phyloP scores from a whole-genome alignment of 2,329 filamentous ascomycete genomes.

The Fusarium coffeatum region DNA sequence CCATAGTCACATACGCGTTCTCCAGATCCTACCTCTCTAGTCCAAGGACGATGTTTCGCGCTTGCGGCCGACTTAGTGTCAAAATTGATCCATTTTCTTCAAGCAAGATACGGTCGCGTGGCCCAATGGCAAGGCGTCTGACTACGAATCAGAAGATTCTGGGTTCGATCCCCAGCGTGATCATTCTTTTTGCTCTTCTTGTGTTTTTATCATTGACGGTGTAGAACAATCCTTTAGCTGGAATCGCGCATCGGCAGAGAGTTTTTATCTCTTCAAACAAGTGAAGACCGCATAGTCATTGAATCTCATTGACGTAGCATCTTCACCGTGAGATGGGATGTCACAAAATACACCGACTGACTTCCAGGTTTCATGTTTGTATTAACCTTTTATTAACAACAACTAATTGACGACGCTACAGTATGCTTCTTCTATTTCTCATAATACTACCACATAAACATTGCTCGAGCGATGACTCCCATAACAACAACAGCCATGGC shows the following conservation, averaged over 20 bases:
- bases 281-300: too few species aligned
- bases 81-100: accelerated
- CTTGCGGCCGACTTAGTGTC: accelerated
- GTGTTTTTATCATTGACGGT: too few species aligned
- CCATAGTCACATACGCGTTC: too few species aligned
- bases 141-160: slow-evolving; percentile 52
- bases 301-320: too few species aligned
- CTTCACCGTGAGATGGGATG: too few species aligned
- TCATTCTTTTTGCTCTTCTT: slow-evolving; percentile 28
- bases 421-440: neutral
- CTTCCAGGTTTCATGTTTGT: neutral
- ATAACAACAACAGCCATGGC: too few species aligned
- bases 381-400: too few species aligned
- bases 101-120: slow-evolving; percentile 31
- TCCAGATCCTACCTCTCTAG: neutral
- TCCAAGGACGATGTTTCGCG: neutral
- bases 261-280: too few species aligned
- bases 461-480: neutral
- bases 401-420: neutral
- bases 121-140: slow-evolving; percentile 51
- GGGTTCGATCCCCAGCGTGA: slow-evolving; percentile 48
- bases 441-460: neutral
- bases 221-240: too few species aligned
- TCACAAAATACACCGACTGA: neutral
- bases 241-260: too few species aligned